Conservation (phyloP, 495 filamentous ascomycete genomes). For the Podospora conica region DNA sequence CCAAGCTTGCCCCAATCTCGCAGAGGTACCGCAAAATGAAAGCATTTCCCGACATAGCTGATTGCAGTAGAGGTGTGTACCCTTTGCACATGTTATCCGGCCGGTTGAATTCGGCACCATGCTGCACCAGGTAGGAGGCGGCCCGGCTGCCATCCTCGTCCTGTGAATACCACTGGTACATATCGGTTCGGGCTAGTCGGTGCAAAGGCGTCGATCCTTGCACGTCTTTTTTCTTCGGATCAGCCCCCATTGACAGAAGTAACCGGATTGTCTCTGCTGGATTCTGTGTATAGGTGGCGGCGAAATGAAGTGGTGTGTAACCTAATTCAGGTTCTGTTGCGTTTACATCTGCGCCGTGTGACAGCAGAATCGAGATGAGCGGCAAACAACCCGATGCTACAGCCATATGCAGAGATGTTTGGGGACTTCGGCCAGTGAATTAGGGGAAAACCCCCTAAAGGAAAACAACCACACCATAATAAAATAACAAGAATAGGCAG, state of each 20-base stretch:
- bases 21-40: neutral
- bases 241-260: neutral
- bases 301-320: neutral
- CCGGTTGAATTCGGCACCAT: neutral
- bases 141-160: neutral
- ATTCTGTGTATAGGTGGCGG: rapidly evolving
- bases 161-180: neutral
- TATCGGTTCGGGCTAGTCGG: neutral
- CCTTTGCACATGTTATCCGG: too few relatives aligned
- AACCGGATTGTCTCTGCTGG: neutral
- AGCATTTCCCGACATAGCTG: too few relatives aligned
- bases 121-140: neutral
- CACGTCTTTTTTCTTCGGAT: neutral
- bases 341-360: neutral
- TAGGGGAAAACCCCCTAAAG: too few relatives aligned
- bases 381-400: neutral
- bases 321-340: rapidly evolving
- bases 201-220: neutral
- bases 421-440: neutral
- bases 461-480: too few relatives aligned
- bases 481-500: too few relatives aligned
- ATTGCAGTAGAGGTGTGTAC: neutral
- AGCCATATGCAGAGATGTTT: neutral
- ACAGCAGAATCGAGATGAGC: neutral
- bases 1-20: neutral